Conservation (phyloP, 192 early-diverging fungal genomes). For the Coemansia sp. region DNA sequence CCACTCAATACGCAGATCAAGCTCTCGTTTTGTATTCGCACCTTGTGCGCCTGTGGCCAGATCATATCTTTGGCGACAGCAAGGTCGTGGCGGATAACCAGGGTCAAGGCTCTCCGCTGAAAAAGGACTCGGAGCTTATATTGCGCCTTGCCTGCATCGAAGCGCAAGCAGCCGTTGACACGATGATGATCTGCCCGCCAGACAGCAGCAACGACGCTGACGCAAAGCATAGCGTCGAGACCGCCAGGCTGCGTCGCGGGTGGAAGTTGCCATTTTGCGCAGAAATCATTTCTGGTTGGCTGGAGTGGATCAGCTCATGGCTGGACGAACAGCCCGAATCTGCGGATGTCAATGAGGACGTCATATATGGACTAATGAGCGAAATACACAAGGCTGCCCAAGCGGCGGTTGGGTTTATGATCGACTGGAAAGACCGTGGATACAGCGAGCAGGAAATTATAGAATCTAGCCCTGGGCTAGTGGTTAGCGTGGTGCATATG, state of each 20-base stretch:
- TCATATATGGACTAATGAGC: conserved; percentile 31
- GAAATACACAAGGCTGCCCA: conserved; percentile 31
- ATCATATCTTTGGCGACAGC: conserved; percentile 12
- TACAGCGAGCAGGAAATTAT: conserved; percentile 23
- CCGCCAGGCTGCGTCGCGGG: conserved; percentile 16
- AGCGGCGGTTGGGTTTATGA: conserved; percentile 23
- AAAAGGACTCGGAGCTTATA: conserved; percentile 21
- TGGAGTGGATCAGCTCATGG: conserved; percentile 41
- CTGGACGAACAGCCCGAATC: conserved; percentile 27
- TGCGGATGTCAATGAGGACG: conserved; percentile 12
- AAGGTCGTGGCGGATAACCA: not conserved
- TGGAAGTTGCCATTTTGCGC: conserved; percentile 52
- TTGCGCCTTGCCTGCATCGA: conserved; percentile 45
- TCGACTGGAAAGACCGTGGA: conserved; percentile 43
- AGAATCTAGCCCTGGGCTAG: conserved; percentile 12
- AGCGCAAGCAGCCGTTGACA: conserved; percentile 37
- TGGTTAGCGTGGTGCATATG: conserved; percentile 25
- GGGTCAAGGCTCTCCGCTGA: not conserved
- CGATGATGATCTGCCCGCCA: conserved; percentile 43
- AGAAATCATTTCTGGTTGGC: conserved; percentile 42
- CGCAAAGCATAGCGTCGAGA: not conserved
- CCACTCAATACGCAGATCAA: conserved; percentile 28
- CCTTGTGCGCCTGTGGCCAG: conserved; percentile 41
- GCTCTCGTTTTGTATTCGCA: conserved; percentile 50
- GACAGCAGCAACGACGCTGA: not conserved